Evolutionary conservation across 116 monocot genomes (phyloP).

Genomic region (Phalaenopsis hybrid): DNA sequence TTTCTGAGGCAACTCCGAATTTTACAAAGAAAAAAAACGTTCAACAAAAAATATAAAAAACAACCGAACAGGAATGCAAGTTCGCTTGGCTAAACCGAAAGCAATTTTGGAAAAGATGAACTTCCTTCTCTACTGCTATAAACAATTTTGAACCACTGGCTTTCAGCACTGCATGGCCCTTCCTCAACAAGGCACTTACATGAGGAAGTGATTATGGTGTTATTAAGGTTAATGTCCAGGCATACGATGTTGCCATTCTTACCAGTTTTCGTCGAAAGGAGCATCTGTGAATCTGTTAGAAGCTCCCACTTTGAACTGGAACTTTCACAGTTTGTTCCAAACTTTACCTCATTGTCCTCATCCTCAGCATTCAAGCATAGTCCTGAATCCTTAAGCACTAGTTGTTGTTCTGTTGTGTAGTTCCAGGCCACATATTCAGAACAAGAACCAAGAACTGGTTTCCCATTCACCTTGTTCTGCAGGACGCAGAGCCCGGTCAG

Average conservation of each 20-base stretch:
- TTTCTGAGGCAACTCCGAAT: too few species aligned
- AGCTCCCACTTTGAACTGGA: constrained; percentile 30
- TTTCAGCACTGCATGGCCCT: constrained; percentile 29
- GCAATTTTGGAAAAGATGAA: not conserved
- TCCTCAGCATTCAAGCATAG: constrained; percentile 22
- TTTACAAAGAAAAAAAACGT: too few species aligned
- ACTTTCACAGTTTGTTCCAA: constrained; percentile 18
- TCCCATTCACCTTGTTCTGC: constrained; percentile 1
- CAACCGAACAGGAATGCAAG: not conserved
- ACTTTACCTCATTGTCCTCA: constrained; percentile 16
- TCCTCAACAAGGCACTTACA: constrained; percentile 33
- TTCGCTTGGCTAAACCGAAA: not conserved
- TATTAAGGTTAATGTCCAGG: constrained; percentile 25
- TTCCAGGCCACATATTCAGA: constrained; percentile 31
- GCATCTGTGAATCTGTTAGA: constrained; percentile 36
- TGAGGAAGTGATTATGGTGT: constrained; percentile 15
- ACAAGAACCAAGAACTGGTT: constrained; percentile 33
- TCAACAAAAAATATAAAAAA: not conserved
- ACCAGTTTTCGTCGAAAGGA: constrained; percentile 15
- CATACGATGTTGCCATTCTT: constrained; percentile 16
- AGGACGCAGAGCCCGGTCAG: constrained; percentile 30
- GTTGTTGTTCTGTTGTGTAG: constrained; percentile 22
- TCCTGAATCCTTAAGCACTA: constrained; percentile 15
- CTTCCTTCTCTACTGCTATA: constrained; percentile 15
- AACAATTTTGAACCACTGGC: constrained; percentile 48